These are phyloP conservation scores for Aspergillus sp. DNA, from an alignment of 2,329 filamentous ascomycete genomes.

Conservation along the genomic window DNA sequence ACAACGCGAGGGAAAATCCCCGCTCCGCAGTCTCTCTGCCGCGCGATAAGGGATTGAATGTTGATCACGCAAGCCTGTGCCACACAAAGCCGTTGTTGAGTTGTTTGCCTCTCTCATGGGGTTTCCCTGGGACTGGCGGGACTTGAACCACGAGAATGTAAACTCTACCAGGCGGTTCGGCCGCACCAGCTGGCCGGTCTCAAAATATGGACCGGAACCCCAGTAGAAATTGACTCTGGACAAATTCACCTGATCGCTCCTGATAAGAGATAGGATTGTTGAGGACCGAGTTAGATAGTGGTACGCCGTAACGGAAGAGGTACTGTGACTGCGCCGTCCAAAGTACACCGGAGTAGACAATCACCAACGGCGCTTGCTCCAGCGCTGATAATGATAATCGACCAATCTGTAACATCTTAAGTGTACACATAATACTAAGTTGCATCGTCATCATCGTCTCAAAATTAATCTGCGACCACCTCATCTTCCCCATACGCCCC, in stretches of 20 bases:
- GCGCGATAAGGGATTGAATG: conserved; percentile 11
- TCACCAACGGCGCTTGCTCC: too few relatives aligned
- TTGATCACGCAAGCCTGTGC: conserved; percentile 9
- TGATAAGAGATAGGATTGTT: neutral
- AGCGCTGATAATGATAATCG: neutral
- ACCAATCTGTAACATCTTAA: neutral
- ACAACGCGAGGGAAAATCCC: conserved; percentile 1
- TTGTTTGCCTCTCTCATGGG: neutral
- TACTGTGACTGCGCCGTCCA: too few relatives aligned
- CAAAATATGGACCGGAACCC: neutral
- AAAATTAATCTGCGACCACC: neutral
- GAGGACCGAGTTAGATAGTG: too few relatives aligned
- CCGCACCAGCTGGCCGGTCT: neutral
- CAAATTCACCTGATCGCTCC: neutral
- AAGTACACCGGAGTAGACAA: too few relatives aligned
- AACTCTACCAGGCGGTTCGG: neutral
- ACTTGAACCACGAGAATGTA: conserved; percentile 2
- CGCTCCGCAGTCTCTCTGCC: neutral
- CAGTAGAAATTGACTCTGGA: neutral
- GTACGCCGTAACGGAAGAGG: too few relatives aligned
- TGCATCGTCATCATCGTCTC: neutral
- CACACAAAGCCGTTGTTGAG: conserved; percentile 5
- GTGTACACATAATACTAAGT: neutral
- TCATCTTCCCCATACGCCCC: conserved; percentile 6
- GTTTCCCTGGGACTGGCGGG: conserved; percentile 3